Evolutionary conservation across 768 basidiomycete genomes (phyloP), one percentile per base, ranked within the genome.

Genomic region (Collybia sordida): DNA sequence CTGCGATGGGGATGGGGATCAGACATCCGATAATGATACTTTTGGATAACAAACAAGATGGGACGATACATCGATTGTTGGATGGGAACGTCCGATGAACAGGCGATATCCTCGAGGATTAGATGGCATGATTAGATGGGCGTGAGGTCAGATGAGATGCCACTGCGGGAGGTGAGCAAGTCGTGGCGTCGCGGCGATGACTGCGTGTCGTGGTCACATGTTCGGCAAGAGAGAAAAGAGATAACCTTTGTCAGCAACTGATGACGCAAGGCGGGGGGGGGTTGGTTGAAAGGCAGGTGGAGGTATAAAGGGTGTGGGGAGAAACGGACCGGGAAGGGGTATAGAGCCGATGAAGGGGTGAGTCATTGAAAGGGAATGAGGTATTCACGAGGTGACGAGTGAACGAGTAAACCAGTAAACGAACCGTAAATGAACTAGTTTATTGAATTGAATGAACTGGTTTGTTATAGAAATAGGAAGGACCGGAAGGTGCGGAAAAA

Each of bases 401-500:
- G 19, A 21, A 18, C 15, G 7, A 22, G 38, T 7, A 37, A 53
- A 22, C 45, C 50, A 50, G 54, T 11, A 31, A 41, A 3, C 22
- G 50, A 44, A 46, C 38, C 45, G 45, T 28, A 34, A 42, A 18
- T 48, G 57, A 51, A 28, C 58, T 21, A 41, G 58, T 25, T 55
- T 45, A 38, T 4, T 15, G n/a, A n/a, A n/a, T n/a, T n/a, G n/a
- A n/a, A 18, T 48, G 57, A 51, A 28, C 58, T 21, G 44, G 58
- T 25, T 55, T 45, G 42, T 4, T 15, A 34, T 45, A 9, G 45
- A 54, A 54, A 55, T n/a, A 45, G 36, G 52, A 2, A 46, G 35
- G 28, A 49, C 48, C 50, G 55, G 52, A 12, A 36, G 45, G 51
- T 49, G 31, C 53, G 56, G 57, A 50, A 31, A 50, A 31, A 18